phyloP scores from a whole-genome alignment of 2,329 filamentous ascomycete species.

The Cercospora beticola region DNA sequence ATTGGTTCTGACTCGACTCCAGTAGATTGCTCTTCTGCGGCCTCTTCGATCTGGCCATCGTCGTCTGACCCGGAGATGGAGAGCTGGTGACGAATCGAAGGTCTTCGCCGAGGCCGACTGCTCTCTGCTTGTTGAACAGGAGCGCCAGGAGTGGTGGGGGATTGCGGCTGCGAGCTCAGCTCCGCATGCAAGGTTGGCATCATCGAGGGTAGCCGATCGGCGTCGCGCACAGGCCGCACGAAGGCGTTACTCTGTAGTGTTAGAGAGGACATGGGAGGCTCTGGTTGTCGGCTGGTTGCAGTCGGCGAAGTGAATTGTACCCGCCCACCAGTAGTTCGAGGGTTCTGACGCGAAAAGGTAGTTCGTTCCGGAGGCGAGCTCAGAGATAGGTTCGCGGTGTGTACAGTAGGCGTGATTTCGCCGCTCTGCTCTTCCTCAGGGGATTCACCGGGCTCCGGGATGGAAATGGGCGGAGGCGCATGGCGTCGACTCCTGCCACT shows the following conservation, averaged over 20 bases:
- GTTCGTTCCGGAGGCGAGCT: constrained; percentile 71
- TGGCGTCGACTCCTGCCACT: constrained; percentile 63
- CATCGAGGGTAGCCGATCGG: constrained; percentile 82
- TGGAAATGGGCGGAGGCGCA: constrained; percentile 81
- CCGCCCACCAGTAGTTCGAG: constrained; percentile 45
- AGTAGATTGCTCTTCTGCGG: constrained; percentile 74
- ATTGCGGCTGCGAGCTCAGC: constrained; percentile 84
- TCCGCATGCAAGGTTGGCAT: constrained; percentile 66
- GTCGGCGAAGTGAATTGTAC: constrained; percentile 35
- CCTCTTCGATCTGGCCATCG: constrained; percentile 80
- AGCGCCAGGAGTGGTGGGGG: constrained; percentile 79
- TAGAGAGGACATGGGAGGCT: constrained; percentile 33
- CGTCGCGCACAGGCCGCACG: constrained; percentile 76
- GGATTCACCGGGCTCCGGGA: constrained; percentile 56
- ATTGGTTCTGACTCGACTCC: constrained; percentile 73
- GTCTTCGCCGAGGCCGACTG: constrained; percentile 64
- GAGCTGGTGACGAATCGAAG: constrained; percentile 84
- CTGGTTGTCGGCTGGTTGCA: constrained; percentile 22
- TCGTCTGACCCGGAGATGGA: constrained; percentile 85
- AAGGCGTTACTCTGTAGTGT: constrained; percentile 50
- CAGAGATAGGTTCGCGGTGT: constrained; percentile 57
- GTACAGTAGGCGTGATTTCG: constrained; percentile 60
- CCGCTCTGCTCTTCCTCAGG: constrained; percentile 54
- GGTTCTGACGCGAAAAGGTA: constrained; percentile 59
- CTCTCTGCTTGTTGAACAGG: constrained; percentile 56